Evolutionary conservation across 1,284 basidiomycete genomes (phyloP).

Genomic region (Cryptococcus sp.): DNA sequence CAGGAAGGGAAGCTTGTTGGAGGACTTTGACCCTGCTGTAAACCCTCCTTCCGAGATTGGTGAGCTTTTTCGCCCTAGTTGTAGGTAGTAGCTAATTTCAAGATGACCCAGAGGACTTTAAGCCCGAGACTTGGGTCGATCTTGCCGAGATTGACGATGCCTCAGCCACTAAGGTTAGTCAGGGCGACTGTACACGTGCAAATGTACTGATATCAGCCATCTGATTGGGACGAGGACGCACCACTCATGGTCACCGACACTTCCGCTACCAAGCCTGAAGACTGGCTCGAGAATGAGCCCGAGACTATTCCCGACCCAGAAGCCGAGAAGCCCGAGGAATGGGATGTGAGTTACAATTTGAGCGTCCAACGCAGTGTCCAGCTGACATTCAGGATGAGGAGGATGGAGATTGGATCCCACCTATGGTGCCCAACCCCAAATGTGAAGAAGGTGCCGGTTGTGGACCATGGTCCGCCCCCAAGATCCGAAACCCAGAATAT

Average conservation of each 20-base stretch:
- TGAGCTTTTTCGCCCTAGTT: constrained; percentile 12
- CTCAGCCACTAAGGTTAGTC: constrained; percentile 68
- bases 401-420: constrained; percentile 96
- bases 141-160: constrained; percentile 78
- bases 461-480: constrained; percentile 83
- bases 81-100: neutral
- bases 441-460: constrained; percentile 88
- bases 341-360: constrained; percentile 61
- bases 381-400: constrained; percentile 65
- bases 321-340: constrained; percentile 96
- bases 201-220: constrained; percentile 54
- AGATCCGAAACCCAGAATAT: constrained; percentile 84
- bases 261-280: constrained; percentile 83
- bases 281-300: constrained; percentile 91
- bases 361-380: neutral
- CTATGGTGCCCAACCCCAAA: constrained; percentile 81
- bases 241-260: constrained; percentile 85
- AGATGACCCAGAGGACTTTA: constrained; percentile 81
- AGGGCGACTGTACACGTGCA: neutral
- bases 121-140: constrained; percentile 94
- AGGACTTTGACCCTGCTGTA: constrained; percentile 92
- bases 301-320: constrained; percentile 82
- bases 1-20: constrained; percentile 77
- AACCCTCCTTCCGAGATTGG: constrained; percentile 88
- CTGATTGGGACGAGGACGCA: constrained; percentile 93